Conservation (phyloP, 257 asterid species). For the Solanum pimpinellifolium region DNA sequence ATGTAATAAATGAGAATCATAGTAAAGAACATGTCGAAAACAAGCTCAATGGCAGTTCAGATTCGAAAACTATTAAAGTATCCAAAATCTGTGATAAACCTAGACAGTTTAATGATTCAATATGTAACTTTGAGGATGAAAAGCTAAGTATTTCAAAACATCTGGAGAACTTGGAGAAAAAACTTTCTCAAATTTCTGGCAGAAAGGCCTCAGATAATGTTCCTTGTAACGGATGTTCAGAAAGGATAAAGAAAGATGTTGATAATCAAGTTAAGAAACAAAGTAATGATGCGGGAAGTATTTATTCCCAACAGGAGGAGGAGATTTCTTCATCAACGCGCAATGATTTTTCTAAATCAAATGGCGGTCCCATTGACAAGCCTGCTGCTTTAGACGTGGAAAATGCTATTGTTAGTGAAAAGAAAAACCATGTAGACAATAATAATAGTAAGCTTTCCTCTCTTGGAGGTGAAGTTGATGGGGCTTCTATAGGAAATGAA, state of each 20-base stretch:
- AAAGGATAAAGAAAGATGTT: constrained; percentile 1
- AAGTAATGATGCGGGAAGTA: neutral
- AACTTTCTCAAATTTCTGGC: constrained; percentile 25
- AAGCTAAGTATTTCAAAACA: constrained; percentile 14
- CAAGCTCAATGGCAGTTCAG: constrained; percentile 2
- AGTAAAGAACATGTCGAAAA: constrained; percentile 1
- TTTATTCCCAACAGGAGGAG: constrained; percentile 13
- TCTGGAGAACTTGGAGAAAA: neutral
- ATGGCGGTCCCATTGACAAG: constrained; percentile 10
- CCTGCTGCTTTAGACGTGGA: constrained; percentile 8
- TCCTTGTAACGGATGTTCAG: constrained; percentile 14
- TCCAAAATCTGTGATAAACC: constrained; percentile 7
- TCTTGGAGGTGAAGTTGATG: constrained; percentile 7
- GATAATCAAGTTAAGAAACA: constrained; percentile 4
- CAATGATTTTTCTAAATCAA: neutral
- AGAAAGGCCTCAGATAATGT: constrained; percentile 8
- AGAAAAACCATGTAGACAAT: neutral
- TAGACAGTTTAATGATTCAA: constrained; percentile 6
- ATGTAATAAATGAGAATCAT: neutral
- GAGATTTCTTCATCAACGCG: neutral
- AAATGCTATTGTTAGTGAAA: constrained; percentile 3
- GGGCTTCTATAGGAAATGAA: constrained; percentile 19
- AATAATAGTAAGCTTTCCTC: neutral
- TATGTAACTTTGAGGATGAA: constrained; percentile 36
- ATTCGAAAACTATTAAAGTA: constrained; percentile 2